Evolutionary conservation across 768 basidiomycete species (phyloP).

Genomic region (Russula dissimulans): DNA sequence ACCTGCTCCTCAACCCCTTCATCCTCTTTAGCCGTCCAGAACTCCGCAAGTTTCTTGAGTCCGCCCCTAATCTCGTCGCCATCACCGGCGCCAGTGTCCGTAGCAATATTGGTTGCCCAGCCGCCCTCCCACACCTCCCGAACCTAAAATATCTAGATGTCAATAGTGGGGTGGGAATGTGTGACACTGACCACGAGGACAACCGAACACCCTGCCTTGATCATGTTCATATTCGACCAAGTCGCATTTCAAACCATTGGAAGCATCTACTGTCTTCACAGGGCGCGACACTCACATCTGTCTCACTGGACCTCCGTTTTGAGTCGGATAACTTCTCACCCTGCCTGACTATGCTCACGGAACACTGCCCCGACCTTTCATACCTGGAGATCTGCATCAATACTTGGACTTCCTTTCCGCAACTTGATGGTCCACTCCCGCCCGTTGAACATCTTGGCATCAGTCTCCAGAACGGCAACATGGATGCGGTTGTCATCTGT

Average conservation of each 20-base stretch:
- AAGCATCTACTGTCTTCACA: constrained; percentile 1
- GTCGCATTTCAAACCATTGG: background rate
- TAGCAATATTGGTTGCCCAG: constrained; percentile 3
- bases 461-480: background rate
- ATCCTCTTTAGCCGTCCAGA: constrained; percentile 8
- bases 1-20: background rate
- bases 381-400: constrained; percentile 4
- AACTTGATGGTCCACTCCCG: background rate
- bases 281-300: background rate
- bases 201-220: constrained; percentile 1
- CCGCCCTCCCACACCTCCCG: constrained; percentile 12
- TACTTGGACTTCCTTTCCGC: constrained; percentile 1
- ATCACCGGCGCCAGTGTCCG: background rate
- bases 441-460: background rate
- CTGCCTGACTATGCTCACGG: background rate
- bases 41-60: constrained; percentile 3
- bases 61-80: constrained; percentile 4
- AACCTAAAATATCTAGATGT: constrained; percentile 4
- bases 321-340: background rate
- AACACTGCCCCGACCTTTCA: constrained; percentile 4
- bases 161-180: background rate
- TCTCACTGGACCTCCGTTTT: constrained; percentile 9
- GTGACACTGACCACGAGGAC: background rate
- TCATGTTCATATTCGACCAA: constrained; percentile 4
- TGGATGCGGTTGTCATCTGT: background rate